Base-by-base conservation (phyloP, 352 stramenopile species). In the Globisporangium cystogenes region DNA sequence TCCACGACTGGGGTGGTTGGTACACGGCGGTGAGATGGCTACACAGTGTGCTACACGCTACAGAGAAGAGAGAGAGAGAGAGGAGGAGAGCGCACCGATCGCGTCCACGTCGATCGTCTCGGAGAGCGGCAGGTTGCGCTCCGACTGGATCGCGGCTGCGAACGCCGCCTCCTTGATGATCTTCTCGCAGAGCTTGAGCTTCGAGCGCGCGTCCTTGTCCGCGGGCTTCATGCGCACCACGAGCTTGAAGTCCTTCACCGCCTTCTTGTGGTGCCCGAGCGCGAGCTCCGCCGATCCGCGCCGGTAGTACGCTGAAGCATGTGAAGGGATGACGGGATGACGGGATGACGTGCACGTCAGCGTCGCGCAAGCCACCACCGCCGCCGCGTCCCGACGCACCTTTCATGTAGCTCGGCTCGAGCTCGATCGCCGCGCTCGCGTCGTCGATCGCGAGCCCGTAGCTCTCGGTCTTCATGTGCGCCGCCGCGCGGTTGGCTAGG, bases 361-460 rank as follows among this genome's bases (percentile, higher is more conserved):
- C n/a, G n/a, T n/a, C n/a, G n/a, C n/a, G n/a, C n/a, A n/a, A n/a
- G n/a, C n/a, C n/a, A n/a, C n/a, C n/a, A n/a, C n/a, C n/a, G n/a
- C n/a, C n/a, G n/a, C n/a, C n/a, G n/a, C n/a, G n/a, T n/a, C n/a
- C n/a, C n/a, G n/a, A 14, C 7, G 21, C 42, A 87, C 77, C 95
- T 83, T 99, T 99, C 45, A 98, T 72, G 67, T 99, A 99, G 18
- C 61, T 85, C 1, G 92, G 67, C 53, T 99, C 96, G 6, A 98
- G 54, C 20, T 87, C 72, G 48, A 99, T 94, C 1, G 97, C 96
- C 5, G 79, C 67, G n/a, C 93, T 96, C 12, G 96, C 95, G 62
- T 99, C 97, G 26, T 90, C 70, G 48, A 99, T 98, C 10, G 97
- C 97, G 7, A 98, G 71, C 1, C 96, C 97, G 70, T 99, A 99